A percentile compares a stretch with the other conserved stretches of the same genome.
phyloP scores from a whole-genome alignment of 352 stramenopile genomes.

The Phytophthora palmivora region DNA sequence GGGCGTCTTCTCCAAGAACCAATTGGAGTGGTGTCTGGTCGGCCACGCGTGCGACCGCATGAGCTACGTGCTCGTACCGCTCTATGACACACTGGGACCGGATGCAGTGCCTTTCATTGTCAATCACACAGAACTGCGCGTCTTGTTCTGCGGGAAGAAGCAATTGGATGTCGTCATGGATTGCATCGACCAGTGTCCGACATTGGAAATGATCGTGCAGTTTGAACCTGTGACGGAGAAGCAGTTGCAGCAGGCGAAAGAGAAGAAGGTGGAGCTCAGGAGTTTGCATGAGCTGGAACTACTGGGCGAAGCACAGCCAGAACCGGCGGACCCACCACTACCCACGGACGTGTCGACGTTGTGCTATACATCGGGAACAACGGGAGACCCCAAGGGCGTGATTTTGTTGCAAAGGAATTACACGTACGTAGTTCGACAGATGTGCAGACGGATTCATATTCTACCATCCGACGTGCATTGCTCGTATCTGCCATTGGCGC shows the following conservation, averaged over 20 bases:
- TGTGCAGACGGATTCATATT: conserved; percentile 32
- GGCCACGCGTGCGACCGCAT: conserved; percentile 55
- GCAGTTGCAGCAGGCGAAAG: conserved; percentile 31
- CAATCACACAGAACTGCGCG: conserved; percentile 60
- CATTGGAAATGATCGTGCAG: conserved; percentile 44
- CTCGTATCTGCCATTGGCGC: conserved; percentile 95
- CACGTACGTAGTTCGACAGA: conserved; percentile 21
- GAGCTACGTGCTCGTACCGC: conserved; percentile 52
- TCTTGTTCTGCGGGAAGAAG: conserved; percentile 51
- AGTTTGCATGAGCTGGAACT: conserved; percentile 39
- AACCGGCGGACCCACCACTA: conserved; percentile 40
- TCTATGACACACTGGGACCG: conserved; percentile 66
- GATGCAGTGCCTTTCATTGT: conserved; percentile 58
- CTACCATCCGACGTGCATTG: conserved; percentile 86
- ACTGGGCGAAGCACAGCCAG: conserved; percentile 28
- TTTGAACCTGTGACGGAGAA: conserved; percentile 37
- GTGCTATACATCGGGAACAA: conserved; percentile 94
- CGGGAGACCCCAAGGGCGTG: conserved; percentile 95
- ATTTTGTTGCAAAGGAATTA: conserved; percentile 90
- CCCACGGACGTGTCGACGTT: conserved; percentile 90
- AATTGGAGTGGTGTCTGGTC: conserved; percentile 52
- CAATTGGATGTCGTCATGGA: conserved; percentile 51
- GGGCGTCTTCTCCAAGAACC: conserved; percentile 59
- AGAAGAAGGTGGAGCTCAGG: conserved; percentile 40
- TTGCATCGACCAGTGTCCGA: conserved; percentile 40